Evolutionary conservation across 2,329 filamentous ascomycete genomes (phyloP), one percentile per base, ranked within the genome.

Genomic region (Cytospora chrysosperma): DNA sequence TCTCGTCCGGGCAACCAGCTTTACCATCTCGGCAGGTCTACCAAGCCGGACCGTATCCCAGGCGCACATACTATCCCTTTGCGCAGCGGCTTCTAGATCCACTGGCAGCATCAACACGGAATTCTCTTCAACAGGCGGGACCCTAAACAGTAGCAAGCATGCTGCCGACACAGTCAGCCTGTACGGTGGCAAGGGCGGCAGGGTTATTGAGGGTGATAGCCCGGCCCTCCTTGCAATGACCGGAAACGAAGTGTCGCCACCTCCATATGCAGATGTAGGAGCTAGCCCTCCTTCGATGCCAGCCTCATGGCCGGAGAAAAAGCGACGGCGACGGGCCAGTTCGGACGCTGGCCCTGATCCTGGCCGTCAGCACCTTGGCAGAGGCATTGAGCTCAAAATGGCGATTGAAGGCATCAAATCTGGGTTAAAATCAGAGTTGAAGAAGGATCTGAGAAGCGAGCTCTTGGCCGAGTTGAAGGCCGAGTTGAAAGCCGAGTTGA

Each of bases 101-200:
- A 10, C 27, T 19, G n/a, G 17, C 10, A 3, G 37, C 15, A 34
- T 19, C 13, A 26, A 27, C 7, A 21, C 37, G n/a, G 51, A 32
- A 27, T 17, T 3, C 5, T 9, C 51, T n/a, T 49, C 51, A 3
- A 17, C 37, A 15, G 4, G 27, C n/a, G n/a, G 24, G 8, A 27
- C 8, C 3, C 37, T 61, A 13, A 17, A 24, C 17, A 61, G 58
- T 28, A 61, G 47, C 58, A 61, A 55, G 27, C 51, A 61, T 27
- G 51, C 58, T 49, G 58, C 58, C 47, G 63, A 65, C 26, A 56
- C 50, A n/a, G 21, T 49, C 10, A 65, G 63, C 30, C n/a, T 65
- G 15, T 65, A 65, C 17, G 59, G 59, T 12, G 63, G 63, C 15
- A 65, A 56, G 51, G 63, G 63, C 26, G 63, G 63, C 12, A 56